Evolutionary conservation across 257 asterid genomes (phyloP), one percentile per base, ranked within the genome.

Genomic region (Ophiorrhiza pumila): DNA sequence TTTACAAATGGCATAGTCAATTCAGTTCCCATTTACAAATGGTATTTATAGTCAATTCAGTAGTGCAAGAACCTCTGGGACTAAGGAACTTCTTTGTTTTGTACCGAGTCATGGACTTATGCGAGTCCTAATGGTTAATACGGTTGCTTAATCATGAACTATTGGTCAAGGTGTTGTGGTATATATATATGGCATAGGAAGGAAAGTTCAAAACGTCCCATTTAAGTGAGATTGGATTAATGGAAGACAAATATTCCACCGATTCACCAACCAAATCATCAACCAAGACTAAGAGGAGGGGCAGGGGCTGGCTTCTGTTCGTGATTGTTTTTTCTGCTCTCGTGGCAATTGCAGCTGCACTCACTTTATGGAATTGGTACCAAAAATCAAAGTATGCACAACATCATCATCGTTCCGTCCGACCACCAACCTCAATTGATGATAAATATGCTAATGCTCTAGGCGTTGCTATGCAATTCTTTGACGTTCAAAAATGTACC

Each of bases 401-500:
- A 47, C 74, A 74, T 17, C 79, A 53, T 45, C 74, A 23, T 20
- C 69, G 32, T 43, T 35, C 15, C 3, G 39, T 13, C 68, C 77
- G 31, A 52, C 65, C 49, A 17, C 71, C 79, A 0, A 66, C 49
- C 61, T 0, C 50, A 4, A 12, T 85, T 2, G 77, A 74, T 27
- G 71, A 49, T 12, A 79, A 81, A 78, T 87, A 84, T 63, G 87
- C 80, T 34, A 45, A 78, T 46, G 91, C 92, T 60, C 87, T 87
- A 0, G 65, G 64, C 39, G n/a, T 85, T 22, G 85, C 96, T 27
- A 76, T 85, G 83, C 85, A 81, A 53, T 89, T 89, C 52, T 87
- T 87, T 39, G 88, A 89, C 5, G 84, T 87, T 52, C 92, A 89
- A 71, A 89, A 89, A 75, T 84, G 92, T 89, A 76, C 50, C 62